Conservation (phyloP, 169 alveolate species). For the Plasmodium blacklocki region DNA sequence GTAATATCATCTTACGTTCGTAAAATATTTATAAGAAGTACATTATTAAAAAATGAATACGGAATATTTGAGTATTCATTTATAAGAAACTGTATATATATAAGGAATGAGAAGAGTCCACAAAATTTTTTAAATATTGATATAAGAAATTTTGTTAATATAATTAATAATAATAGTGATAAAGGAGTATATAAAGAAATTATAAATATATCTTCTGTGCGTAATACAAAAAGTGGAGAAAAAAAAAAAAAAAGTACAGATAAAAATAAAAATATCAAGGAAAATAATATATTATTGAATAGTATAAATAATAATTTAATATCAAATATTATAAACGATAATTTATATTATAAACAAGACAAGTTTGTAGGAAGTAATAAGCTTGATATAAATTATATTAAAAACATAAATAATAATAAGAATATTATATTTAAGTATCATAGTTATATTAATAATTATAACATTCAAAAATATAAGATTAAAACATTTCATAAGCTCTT, state of each 20-base stretch:
- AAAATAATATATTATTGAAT: background rate
- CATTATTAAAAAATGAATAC: constrained; percentile 41
- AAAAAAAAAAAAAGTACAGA: no score
- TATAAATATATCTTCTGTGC: no score
- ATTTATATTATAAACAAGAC: no score
- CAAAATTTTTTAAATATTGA: background rate
- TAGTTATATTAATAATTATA: background rate
- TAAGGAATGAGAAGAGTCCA: constrained; percentile 15
- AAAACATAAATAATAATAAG: background rate
- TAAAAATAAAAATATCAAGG: background rate
- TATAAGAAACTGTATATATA: constrained; percentile 39
- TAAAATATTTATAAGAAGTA: constrained; percentile 15
- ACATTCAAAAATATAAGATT: background rate
- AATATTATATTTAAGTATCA: background rate
- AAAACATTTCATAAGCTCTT: background rate
- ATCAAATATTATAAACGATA: no score
- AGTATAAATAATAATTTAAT: background rate
- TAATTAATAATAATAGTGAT: background rate
- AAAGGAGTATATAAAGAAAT: no score
- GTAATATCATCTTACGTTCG: constrained; percentile 11
- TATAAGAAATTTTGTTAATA: background rate
- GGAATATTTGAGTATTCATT: constrained; percentile 7
- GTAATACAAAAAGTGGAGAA: no score
- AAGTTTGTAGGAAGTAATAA: no score
- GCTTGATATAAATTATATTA: no score